These are phyloP conservation scores for Lepidium aucheri DNA, from an alignment of 345 rosid genomes.

Conservation along the genomic window DNA sequence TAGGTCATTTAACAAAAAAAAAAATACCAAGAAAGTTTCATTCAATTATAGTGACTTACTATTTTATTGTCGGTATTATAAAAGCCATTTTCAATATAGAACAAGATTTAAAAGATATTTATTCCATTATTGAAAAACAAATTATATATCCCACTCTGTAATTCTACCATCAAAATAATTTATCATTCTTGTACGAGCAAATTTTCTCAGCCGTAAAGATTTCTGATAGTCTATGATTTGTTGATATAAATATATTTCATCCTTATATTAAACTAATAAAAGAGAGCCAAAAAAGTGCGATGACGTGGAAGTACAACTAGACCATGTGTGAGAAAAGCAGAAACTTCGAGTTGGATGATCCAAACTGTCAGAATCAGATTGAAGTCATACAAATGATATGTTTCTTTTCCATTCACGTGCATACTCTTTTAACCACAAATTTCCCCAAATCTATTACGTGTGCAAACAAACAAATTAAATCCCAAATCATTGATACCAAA, in stretches of 20 bases:
- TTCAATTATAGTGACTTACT: not conserved
- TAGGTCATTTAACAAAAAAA: not conserved
- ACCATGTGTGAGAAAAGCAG: constrained; percentile 11
- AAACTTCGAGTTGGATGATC: constrained; percentile 14
- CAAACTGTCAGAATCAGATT: constrained; percentile 14
- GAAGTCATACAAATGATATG: not conserved
- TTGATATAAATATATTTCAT: not conserved
- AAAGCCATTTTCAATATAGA: not conserved
- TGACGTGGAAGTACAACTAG: constrained; percentile 23
- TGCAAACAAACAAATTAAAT: not conserved
- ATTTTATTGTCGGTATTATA: too few relatives aligned
- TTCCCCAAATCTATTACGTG: not conserved
- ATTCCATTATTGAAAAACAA: not conserved
- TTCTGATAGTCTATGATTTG: not conserved
- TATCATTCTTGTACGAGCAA: not conserved
- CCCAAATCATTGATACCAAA: constrained; percentile 15
- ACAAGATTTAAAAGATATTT: not conserved
- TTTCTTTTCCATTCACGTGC: constrained; percentile 21
- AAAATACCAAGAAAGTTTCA: not conserved
- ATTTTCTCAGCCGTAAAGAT: not conserved
- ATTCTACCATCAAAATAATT: not conserved
- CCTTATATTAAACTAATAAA: too few relatives aligned
- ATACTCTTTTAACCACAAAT: constrained; percentile 13
- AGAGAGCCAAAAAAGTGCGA: not conserved
- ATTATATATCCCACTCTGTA: not conserved